phyloP scores from a whole-genome alignment of 768 basidiomycete species.

The Lyophyllum semitale region DNA sequence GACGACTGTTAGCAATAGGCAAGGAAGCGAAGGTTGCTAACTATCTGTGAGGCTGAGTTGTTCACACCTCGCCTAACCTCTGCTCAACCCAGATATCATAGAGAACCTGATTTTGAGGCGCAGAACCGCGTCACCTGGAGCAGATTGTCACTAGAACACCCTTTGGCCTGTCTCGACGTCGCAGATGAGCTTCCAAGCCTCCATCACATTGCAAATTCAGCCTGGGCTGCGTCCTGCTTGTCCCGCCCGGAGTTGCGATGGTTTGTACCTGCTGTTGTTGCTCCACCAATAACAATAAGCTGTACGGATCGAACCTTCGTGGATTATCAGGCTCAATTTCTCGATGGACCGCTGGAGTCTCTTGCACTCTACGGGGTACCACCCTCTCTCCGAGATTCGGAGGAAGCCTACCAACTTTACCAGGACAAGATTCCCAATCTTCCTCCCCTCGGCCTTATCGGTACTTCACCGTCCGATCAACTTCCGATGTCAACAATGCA shows the following conservation, averaged over 20 bases:
- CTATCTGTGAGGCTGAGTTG: slow-evolving; percentile 37
- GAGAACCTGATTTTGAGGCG: slow-evolving; percentile 57
- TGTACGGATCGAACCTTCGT: slow-evolving; percentile 80
- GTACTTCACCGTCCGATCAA: slow-evolving; percentile 67
- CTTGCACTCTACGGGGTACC: slow-evolving; percentile 86
- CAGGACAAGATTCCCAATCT: slow-evolving; percentile 57
- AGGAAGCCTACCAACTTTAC: slow-evolving; percentile 48
- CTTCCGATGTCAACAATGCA: slow-evolving; percentile 83
- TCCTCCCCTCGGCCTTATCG: slow-evolving; percentile 67
- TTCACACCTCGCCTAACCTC: background rate
- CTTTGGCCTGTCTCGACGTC: slow-evolving; percentile 31
- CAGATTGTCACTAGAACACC: slow-evolving; percentile 31
- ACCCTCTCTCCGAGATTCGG: slow-evolving; percentile 60
- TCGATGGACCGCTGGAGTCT: slow-evolving; percentile 74
- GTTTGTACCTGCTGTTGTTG: slow-evolving; percentile 83
- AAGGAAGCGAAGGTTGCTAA: slow-evolving; percentile 43
- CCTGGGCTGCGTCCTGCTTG: slow-evolving; percentile 78
- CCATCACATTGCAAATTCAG: slow-evolving; percentile 55
- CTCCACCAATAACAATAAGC: slow-evolving; percentile 76
- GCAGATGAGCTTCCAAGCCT: slow-evolving; percentile 55
- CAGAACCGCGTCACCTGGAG: slow-evolving; percentile 32
- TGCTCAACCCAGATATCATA: slow-evolving; percentile 24
- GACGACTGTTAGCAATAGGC: slow-evolving; percentile 50
- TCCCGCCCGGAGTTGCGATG: slow-evolving; percentile 81
- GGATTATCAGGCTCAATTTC: slow-evolving; percentile 60